Evolutionary conservation across 1,139 yeast genomes (phyloP), one percentile per base, ranked within the genome.

Genomic region (Candida albicans): DNA sequence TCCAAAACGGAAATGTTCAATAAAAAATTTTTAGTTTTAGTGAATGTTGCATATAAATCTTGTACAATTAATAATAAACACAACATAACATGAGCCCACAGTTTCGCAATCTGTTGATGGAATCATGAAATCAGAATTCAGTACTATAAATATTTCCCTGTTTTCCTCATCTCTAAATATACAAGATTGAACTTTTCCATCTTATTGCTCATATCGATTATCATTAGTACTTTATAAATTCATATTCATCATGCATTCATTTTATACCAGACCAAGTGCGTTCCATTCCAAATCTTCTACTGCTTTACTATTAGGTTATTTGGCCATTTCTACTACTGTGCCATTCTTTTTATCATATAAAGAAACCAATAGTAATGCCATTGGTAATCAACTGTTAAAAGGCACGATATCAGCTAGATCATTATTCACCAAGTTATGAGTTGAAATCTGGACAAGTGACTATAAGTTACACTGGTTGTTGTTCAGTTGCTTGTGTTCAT

Each of bases 271-370:
- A 44, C 52, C 52, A 18, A 42, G 46, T 14, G 35, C 40, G 10
- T 33, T 39, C 38, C 31, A 37, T 15, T 46, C 48, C 18, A 54
- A 51, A 40, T 44, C 60, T 24, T 54, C 64, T 9, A 62, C 73
- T 24, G 58, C 65, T 33, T 54, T 71, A 42, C 54, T 71, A 40
- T 59, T 73, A 43, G 67, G 71, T 30, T 73, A 73, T 55, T 66
- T 73, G 53, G 68, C 73, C 3, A 44, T 70, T 8, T 69, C 76
- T 6, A 59, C 74, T 33, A 70, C 76, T 10, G 50, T 68, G 37
- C 79, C 79, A 4, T 73, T 73, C 45, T 51, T 67, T 37, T 69
- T 70, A 46, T 70, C 77, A 7, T 73, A 73, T 52, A 68, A 65
- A 48, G 78, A 73, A 48, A 55, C 72, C 9, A 52, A 46, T 14